Conservation (phyloP, 768 basidiomycete species). For the Roridomyces roridus region DNA sequence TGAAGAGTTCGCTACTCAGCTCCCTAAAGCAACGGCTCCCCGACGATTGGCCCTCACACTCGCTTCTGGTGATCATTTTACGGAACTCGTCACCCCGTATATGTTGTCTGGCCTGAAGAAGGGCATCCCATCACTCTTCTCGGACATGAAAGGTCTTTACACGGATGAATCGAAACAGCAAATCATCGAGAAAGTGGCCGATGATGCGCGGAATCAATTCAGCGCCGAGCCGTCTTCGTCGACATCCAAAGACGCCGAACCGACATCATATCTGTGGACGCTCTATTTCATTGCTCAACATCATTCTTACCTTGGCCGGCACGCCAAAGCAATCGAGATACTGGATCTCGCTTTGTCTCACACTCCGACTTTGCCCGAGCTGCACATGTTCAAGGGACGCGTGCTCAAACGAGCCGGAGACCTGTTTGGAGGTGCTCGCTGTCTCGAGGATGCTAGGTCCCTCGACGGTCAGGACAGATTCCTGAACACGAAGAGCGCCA, state of each 20-base stretch:
- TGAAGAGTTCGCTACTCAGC: conserved; percentile 60
- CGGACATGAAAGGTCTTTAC: conserved; percentile 90
- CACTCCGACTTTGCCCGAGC: conserved; percentile 93
- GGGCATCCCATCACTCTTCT: conserved; percentile 92
- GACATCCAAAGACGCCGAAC: conserved; percentile 49
- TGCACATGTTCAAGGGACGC: conserved; percentile 82
- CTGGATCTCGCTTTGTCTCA: conserved; percentile 75
- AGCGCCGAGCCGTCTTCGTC: conserved; percentile 29
- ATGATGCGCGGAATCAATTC: conserved; percentile 49
- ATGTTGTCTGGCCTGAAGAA: conserved; percentile 73
- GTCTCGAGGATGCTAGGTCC: conserved; percentile 80
- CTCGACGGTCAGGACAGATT: conserved; percentile 96
- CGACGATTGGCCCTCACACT: conserved; percentile 75
- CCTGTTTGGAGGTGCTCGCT: conserved; percentile 69
- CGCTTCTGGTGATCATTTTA: conserved; percentile 73
- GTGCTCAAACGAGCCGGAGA: conserved; percentile 90
- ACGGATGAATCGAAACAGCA: conserved; percentile 64
- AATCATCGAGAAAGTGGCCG: conserved; percentile 72
- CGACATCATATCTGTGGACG: conserved; percentile 91
- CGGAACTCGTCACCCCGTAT: conserved; percentile 66
- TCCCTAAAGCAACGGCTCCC: conserved; percentile 75
- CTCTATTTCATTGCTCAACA: conserved; percentile 96
- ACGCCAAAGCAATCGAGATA: conserved; percentile 60
- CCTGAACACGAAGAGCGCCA: conserved; percentile 91
- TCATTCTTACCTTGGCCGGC: conserved; percentile 67